A percentile compares a stretch with the other conserved stretches of the same genome.
Conservation (phyloP, 164 flowering plant genomes). For the Kingdonia uniflora region DNA sequence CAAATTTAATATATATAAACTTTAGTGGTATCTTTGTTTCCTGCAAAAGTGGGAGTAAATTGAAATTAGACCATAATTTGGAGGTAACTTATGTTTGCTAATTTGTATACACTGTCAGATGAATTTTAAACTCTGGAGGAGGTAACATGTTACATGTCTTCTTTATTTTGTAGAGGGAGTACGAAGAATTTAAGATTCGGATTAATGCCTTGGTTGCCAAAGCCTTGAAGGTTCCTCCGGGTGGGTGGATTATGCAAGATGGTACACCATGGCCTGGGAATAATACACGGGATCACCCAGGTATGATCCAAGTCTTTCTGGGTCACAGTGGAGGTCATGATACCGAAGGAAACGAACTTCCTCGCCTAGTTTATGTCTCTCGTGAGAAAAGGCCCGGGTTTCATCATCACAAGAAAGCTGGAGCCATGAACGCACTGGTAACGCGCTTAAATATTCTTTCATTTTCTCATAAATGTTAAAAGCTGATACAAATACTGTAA, state of each 20-base stretch:
- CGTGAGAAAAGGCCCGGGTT: conserved; percentile 94
- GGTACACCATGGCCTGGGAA: conserved; percentile 89
- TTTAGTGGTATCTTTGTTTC: too few relatives aligned
- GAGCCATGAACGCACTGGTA: conserved; percentile 96
- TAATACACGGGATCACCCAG: conserved; percentile 71
- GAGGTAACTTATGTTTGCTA: too few relatives aligned
- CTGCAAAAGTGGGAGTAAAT: too few relatives aligned
- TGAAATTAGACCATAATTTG: too few relatives aligned
- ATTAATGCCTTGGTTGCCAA: conserved; percentile 81
- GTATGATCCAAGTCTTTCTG: conserved; percentile 93
- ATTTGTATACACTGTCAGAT: too few relatives aligned
- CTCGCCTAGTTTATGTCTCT: conserved; percentile 93
- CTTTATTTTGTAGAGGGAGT: conserved; percentile 58
- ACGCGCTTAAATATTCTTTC: not conserved
- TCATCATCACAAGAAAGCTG: conserved; percentile 93
- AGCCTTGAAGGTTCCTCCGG: conserved; percentile 85
- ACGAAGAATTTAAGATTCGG: conserved; percentile 83
- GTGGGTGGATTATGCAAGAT: conserved; percentile 85
- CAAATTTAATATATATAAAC: too few relatives aligned
- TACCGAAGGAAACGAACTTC: conserved; percentile 88
- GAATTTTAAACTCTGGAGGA: too few relatives aligned
- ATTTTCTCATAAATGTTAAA: too few relatives aligned
- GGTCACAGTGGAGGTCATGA: conserved; percentile 83
- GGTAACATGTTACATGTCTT: not conserved
- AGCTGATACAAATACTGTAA: too few relatives aligned